These are phyloP conservation scores for Pelagomonas calceolata DNA, from an alignment of 108 stramenopile species.

Conservation along the genomic window DNA sequence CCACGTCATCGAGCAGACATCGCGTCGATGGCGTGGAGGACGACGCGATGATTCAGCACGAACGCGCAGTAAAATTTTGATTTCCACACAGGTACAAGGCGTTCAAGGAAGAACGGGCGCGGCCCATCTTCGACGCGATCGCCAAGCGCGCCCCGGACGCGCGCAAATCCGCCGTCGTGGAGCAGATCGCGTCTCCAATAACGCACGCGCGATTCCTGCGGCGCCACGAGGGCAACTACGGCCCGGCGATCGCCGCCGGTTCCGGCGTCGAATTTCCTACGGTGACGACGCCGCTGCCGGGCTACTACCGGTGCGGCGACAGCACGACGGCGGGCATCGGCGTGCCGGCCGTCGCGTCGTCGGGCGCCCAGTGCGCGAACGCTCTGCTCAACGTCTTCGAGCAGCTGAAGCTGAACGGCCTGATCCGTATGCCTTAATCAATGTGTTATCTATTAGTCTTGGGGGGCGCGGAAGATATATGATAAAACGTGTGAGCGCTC, in stretches of 20 bases:
- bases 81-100: too few species aligned
- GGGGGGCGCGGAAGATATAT: too few species aligned
- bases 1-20: too few species aligned
- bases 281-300: constrained; percentile 35
- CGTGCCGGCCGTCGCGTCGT: constrained; percentile 67
- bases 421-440: constrained; percentile 46
- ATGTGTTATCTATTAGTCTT: too few species aligned
- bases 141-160: constrained; percentile 78
- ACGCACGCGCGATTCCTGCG: constrained; percentile 77
- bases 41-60: too few species aligned
- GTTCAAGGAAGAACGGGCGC: constrained; percentile 62
- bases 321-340: constrained; percentile 56
- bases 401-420: constrained; percentile 38
- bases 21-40: too few species aligned
- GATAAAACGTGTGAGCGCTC: too few species aligned
- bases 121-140: constrained; percentile 59
- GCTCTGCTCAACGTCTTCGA: constrained; percentile 44
- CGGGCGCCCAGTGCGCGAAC: constrained; percentile 75
- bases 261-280: constrained; percentile 19
- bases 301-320: constrained; percentile 48
- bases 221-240: constrained; percentile 69
- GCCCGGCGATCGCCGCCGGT: constrained; percentile 48
- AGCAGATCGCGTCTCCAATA: constrained; percentile 67
- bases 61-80: too few species aligned
- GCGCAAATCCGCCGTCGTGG: constrained; percentile 53